Base-by-base conservation (phyloP, 805 yeast genomes). In the Lachancea lanzarotensis region DNA sequence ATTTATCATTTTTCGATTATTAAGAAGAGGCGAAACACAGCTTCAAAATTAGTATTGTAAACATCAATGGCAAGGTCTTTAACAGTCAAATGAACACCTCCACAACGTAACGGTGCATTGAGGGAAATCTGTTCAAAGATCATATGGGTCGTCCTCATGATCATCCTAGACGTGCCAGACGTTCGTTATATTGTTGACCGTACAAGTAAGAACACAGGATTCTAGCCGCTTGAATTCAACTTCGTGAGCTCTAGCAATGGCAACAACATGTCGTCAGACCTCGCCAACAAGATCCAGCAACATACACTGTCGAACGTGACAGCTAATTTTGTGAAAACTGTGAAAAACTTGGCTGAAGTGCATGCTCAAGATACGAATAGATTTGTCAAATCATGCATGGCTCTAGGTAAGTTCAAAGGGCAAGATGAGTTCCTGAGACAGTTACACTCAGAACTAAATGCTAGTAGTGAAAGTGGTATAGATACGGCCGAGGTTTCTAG, bases 321-420 rank as follows among this genome's bases (percentile, higher is more conserved):
- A 2, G 37, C 22, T 12, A 55, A 55, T 11, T 54, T 60, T 39
- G 38, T 59, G 5, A 43, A 40, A 20, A 53, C 55, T 1, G 22
- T 62, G 29, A 43, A 36, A 32, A 55, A 42, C 38, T 22, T 62
- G 16, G 55, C 56, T 10, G 32, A 17, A 22, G 52, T 46, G 5
- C 48, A 54, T 41, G 31, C 35, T 11, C 37, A 38, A 11, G 50
- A 54, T 42, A 29, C 35, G 8, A 25, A 33, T 11, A 49, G 48
- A 19, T 62, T 61, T 40, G 35, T 51, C 3, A 50, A 37, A 6
- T 51, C 58, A 10, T 56, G 63, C 35, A 47, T 42, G 35, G 62
- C 59, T 1, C 30, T 62, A 35, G 62, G 61, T 2, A 58, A 55
- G 19, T 58, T 62, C 39, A 38, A 52, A 16, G 58, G 51, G 2